Evolutionary conservation across 2,329 filamentous ascomycete genomes (phyloP), one percentile per base, ranked within the genome.

Genomic region (Epichloe brachyelytri): DNA sequence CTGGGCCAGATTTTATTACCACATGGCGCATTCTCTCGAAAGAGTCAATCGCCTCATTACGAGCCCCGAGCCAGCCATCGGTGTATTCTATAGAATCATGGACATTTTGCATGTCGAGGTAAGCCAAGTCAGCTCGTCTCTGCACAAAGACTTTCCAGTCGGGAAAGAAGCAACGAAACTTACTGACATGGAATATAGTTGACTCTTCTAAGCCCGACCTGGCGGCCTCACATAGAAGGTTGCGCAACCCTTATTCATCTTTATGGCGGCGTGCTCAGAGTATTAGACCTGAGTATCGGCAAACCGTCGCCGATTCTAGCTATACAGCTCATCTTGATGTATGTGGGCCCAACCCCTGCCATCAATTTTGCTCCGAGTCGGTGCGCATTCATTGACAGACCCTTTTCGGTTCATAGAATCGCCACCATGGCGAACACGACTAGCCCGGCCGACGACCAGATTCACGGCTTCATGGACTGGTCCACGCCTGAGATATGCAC

Each of bases 91-190:
- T n/a, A 43, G 50, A 26, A 51, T 51, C 39, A 48, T 48, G 50
- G 45, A 51, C n/a, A 48, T 51, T 43, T 30, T 48, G 38, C 50
- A 48, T 43, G 50, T 51, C 7, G 50, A 51, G 50, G 50, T 49
- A 44, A 14, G 40, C 6, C 43, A 33, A 20, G 12, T 20, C 20
- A 17, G n/a, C 15, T 12, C 3, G 20, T 12, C 36, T 40, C 20
- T 15, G 26, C 26, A 30, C 26, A 30, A 30, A 30, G 26, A 30
- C 26, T 10, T 30, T 30, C 26, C 26, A 10, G 26, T 10, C 26
- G 8, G 26, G 26, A 30, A 30, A 30, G 26, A 10, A 10, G 26
- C 26, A 10, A 10, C 26, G 26, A 30, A n/a, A n/a, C 11, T 5
- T 44, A 39, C 38, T 38, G 30, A 43, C 48, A 37, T 37, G 10